Evolutionary conservation across 163 green algal genomes (phyloP).

Genomic region (Scenedesmus sp.): DNA sequence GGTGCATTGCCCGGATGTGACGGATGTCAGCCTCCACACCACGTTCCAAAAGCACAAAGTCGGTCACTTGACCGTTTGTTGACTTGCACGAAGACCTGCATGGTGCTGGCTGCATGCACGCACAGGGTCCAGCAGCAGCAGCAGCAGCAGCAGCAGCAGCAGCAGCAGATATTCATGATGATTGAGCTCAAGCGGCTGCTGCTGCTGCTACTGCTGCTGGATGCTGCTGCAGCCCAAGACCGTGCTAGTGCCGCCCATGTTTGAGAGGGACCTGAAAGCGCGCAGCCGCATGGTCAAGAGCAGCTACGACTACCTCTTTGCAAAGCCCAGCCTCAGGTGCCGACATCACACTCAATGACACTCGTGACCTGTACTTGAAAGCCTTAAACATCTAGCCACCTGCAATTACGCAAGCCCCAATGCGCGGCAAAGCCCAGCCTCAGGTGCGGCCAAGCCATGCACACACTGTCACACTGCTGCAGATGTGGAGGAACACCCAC

Average conservation of each 20-base stretch:
- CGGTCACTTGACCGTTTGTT: too few species aligned
- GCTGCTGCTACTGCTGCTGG: background rate
- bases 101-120: background rate
- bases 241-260: constrained; percentile 52
- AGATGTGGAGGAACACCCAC: too few species aligned
- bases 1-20: background rate
- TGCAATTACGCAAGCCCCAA: too few species aligned
- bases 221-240: constrained; percentile 34
- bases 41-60: too few species aligned
- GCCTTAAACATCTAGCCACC: too few species aligned
- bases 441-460: background rate
- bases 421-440: background rate
- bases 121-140: background rate
- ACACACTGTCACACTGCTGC: too few species aligned
- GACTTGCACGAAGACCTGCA: too few species aligned
- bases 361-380: too few species aligned
- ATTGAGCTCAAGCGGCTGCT: background rate
- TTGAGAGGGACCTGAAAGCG: constrained; percentile 54
- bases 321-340: constrained; percentile 35
- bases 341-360: too few species aligned
- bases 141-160: background rate
- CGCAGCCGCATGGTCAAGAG: constrained; percentile 43
- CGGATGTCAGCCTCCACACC: background rate
- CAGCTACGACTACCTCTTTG: constrained; percentile 53
- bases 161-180: background rate